phyloP scores from a whole-genome alignment of 108 stramenopile genomes.

The Chaetoceros muelleri region DNA sequence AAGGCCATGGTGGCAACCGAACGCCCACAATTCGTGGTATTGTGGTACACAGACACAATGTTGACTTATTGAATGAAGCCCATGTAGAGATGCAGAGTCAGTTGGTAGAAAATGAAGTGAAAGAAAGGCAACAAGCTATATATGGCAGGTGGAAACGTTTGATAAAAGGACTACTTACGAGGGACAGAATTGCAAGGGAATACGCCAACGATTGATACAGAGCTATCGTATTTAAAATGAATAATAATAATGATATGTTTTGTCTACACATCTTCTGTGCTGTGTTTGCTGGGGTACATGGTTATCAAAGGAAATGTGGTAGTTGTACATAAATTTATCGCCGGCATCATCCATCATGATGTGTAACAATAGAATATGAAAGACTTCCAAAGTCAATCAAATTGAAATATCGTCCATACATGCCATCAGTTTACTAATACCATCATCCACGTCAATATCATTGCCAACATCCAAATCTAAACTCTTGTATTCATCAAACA shows the following conservation, averaged over 20 bases:
- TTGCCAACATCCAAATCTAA: background rate
- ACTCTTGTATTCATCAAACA: background rate
- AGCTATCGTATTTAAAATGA: too few relatives aligned
- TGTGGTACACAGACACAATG: constrained; percentile 77
- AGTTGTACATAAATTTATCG: too few relatives aligned
- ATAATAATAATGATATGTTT: too few relatives aligned
- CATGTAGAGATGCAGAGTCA: constrained; percentile 50
- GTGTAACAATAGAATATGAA: too few relatives aligned
- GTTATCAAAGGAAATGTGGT: too few relatives aligned
- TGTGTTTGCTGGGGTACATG: too few relatives aligned
- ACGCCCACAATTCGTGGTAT: constrained; percentile 71
- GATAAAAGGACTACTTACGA: constrained; percentile 49
- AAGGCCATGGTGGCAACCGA: constrained; percentile 66
- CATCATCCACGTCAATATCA: background rate
- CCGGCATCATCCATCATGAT: too few relatives aligned
- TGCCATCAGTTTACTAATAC: background rate
- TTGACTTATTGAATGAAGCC: constrained; percentile 59
- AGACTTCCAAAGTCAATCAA: too few relatives aligned
- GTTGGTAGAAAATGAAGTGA: constrained; percentile 31
- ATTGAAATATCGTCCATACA: background rate
- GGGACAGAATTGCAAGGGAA: constrained; percentile 64
- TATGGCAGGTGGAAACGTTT: constrained; percentile 62
- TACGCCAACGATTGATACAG: constrained; percentile 28
- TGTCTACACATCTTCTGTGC: too few relatives aligned
- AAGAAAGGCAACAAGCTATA: constrained; percentile 29